phyloP scores from a whole-genome alignment of 192 early-diverging fungal species.

The Thoreauomyces humboldtii region DNA sequence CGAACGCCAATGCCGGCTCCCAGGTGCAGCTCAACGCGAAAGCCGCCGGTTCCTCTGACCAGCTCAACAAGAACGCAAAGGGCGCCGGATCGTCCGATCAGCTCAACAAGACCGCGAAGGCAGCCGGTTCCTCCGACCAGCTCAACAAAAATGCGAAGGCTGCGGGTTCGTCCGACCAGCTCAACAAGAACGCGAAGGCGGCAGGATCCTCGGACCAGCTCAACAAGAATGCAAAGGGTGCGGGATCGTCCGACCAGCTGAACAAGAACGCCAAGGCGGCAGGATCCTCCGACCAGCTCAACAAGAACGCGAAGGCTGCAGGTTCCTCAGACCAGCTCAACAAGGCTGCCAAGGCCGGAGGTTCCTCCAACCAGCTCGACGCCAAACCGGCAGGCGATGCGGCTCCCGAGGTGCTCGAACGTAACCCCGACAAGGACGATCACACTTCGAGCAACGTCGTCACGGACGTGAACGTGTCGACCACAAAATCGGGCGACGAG shows the following conservation, averaged over 20 bases:
- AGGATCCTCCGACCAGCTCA: neutral
- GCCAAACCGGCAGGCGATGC: neutral
- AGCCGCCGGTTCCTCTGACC: too few species aligned
- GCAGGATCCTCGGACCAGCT: neutral
- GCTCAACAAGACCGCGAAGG: too few species aligned
- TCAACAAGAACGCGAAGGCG: neutral
- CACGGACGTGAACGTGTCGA: neutral
- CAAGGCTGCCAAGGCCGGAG: neutral
- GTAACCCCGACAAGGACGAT: neutral
- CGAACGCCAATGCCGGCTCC: too few species aligned
- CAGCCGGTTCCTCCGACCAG: too few species aligned
- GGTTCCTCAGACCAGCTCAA: neutral
- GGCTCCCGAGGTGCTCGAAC: neutral
- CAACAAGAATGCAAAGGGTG: neutral
- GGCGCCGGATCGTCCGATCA: too few species aligned
- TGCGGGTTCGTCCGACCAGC: too few species aligned
- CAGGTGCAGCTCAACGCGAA: too few species aligned
- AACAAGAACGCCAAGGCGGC: neutral
- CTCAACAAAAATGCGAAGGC: too few species aligned
- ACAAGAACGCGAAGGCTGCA: neutral
- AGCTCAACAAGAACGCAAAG: too few species aligned
- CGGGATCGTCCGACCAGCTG: neutral
- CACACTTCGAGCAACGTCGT: neutral
- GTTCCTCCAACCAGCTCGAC: neutral
- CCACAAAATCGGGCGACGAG: neutral